These are phyloP conservation scores for Malbranchea zuffiana DNA, from an alignment of 2,329 filamentous ascomycete species.

Conservation along the genomic window DNA sequence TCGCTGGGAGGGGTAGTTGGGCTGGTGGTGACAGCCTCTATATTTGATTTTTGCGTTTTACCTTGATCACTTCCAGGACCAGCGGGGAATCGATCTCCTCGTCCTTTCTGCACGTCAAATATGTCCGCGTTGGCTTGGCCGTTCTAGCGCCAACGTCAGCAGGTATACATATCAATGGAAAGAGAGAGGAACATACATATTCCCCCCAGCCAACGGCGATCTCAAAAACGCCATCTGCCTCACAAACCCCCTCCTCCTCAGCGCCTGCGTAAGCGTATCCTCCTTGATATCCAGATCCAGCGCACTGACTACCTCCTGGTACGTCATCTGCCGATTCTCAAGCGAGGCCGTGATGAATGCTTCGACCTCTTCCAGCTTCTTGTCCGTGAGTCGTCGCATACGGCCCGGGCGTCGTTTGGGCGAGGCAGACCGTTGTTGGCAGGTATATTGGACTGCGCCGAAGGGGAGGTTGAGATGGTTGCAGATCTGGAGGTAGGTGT, in stretches of 20 bases:
- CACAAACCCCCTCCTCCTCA: constrained; percentile 8
- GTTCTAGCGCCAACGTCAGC: constrained; percentile 1
- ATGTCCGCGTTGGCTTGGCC: constrained; percentile 9
- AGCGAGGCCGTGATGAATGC: constrained; percentile 9
- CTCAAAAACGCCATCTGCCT: constrained; percentile 10
- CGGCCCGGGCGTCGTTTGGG: constrained; percentile 11
- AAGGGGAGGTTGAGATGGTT: constrained; percentile 14
- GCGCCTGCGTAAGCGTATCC: constrained; percentile 8
- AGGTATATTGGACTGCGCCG: constrained; percentile 17
- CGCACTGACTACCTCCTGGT: constrained; percentile 7
- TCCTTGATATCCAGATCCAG: constrained; percentile 9
- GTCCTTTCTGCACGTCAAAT: constrained; percentile 8
- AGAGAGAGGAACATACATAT: constrained; percentile 4
- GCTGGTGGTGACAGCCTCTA: too few relatives aligned
- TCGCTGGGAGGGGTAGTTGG: too few relatives aligned
- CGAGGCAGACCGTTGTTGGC: constrained; percentile 11
- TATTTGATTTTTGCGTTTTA: too few relatives aligned
- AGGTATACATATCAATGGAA: not conserved
- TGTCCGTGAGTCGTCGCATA: constrained; percentile 2
- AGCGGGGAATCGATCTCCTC: constrained; percentile 11
- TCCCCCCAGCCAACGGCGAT: constrained; percentile 8
- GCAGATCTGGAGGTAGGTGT: constrained; percentile 16
- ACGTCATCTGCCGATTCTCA: constrained; percentile 9
- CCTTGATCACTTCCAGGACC: constrained; percentile 10
- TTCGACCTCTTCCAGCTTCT: constrained; percentile 10